phyloP scores from a whole-genome alignment of 73 alveolate genomes.

The Paramecium tetraurelia region DNA sequence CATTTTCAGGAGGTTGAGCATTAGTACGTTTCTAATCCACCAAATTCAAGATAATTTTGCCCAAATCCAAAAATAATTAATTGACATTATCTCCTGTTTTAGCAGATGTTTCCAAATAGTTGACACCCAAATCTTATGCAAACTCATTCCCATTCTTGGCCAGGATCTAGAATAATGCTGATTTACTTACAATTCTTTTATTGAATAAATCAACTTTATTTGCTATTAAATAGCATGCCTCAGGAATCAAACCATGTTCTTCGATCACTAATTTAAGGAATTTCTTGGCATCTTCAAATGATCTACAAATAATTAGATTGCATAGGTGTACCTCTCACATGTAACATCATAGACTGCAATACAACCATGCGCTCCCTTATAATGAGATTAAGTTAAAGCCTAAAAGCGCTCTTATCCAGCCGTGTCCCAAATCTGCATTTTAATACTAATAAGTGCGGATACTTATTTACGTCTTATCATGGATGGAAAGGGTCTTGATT shows the following conservation, averaged over 20 bases:
- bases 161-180: background rate
- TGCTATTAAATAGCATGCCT: constrained; percentile 39
- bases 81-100: constrained; percentile 48
- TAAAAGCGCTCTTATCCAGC: constrained; percentile 85
- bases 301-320: background rate
- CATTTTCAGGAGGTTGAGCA: constrained; percentile 24
- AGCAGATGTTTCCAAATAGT: constrained; percentile 62
- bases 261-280: constrained; percentile 22
- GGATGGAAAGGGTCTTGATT: constrained; percentile 44
- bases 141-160: background rate
- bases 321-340: background rate
- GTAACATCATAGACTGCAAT: constrained; percentile 78
- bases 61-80: constrained; percentile 39
- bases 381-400: constrained; percentile 78
- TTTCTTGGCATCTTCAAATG: constrained; percentile 32
- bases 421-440: constrained; percentile 79
- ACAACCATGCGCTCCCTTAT: constrained; percentile 84
- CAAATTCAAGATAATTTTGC: background rate
- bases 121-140: constrained; percentile 28
- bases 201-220: constrained; percentile 23
- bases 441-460: constrained; percentile 32
- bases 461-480: background rate
- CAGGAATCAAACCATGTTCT: constrained; percentile 33
- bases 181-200: background rate
- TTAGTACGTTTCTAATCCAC: constrained; percentile 7